Base-by-base conservation (phyloP, 108 stramenopile genomes). In the Cyclotella sp. region DNA sequence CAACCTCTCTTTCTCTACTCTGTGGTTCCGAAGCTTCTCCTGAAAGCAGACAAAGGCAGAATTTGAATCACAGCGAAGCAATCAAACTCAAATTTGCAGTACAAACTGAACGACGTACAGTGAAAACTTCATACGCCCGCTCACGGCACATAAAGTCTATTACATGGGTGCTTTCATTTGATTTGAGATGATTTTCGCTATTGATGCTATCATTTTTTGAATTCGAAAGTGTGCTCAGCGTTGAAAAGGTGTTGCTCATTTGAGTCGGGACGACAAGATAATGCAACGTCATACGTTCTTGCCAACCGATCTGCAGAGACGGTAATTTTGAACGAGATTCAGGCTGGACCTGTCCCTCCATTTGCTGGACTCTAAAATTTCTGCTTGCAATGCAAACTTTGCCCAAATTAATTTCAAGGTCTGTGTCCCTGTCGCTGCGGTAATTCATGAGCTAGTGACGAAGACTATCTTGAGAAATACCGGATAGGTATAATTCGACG, bases 91-190 rank as follows among this genome's bases (percentile, higher is more conserved):
- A 30, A 41, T 26, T 24, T 34, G 24, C 1, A 26, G 42, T 10
- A 21, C 0, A 66, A 60, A 19, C 9, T n/a, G 43, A 58, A 41
- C 29, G 19, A 52, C 79, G 76, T 79, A 82, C 87, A 58, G 73
- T 77, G 66, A 92, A 95, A 10, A 66, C 64, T 27, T 81, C 89
- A 65, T 79, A 81, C 10, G 94, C 91, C 60, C 84, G 65, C 76
- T 92, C 90, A 57, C 91, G 84, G 68, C 94, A 93, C 43, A 92
- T 82, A 69, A 85, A 90, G 52, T 87, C 87, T 6, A 81, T 79
- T 9, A 77, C 47, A 41, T 68, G 63, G 40, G 46, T 58, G 49
- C 77, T 41, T 41, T 65, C 54, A 47, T 4, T 59, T 51, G 41
- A 39, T 42, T 43, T 65, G n/a, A 52, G 57, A 21, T 41, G 26